Evolutionary conservation across 2,329 filamentous ascomycete genomes (phyloP), one percentile per base, ranked within the genome.

Genomic region (Colletotrichum brevisporum): DNA sequence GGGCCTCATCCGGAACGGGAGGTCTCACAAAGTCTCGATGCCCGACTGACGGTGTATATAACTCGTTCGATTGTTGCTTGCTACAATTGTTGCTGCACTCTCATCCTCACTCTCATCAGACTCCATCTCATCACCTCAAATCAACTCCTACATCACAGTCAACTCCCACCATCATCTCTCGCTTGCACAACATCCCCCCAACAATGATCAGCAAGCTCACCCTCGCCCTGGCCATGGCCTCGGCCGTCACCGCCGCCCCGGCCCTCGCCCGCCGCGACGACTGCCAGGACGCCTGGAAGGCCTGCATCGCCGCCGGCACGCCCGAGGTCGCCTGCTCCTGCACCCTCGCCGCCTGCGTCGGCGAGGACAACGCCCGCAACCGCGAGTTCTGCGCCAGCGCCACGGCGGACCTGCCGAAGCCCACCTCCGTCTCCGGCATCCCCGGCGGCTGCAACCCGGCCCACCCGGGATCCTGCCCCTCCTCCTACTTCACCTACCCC

Each of bases 281-380:
- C 16, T 71, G 69, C 61, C 45, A 66, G 18, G 56, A 59, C 3
- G 51, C 56, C 9, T 69, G 55, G 45, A 58, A 62, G 6, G 57
- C 47, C 18, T 71, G 69, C 60, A 41, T 69, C 41, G 65, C 66
- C 27, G 61, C 60, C 12, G 69, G 69, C 15, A 66, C 56, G 4
- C 27, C 61, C 16, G 61, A 63, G 52, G 31, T 66, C 26, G 52
- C 61, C 1, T 71, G 69, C 66, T 41, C 45, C 3, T 71, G 69
- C 66, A 57, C 51, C 6, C 57, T 69, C 13, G 51, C 66, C 31
- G 47, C 51, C 3, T 71, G 69, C 26, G 0, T 62, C 2, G 69
- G 69, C 39, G 66, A 71, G 41, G 69, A 71, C 47, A 69, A 57
- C 66, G 69, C 55, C n/a, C 69, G 69, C 39, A 50, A 45, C 56